Base-by-base conservation (phyloP, 768 basidiomycete genomes). In the Phlebiopsis flavidoalba region DNA sequence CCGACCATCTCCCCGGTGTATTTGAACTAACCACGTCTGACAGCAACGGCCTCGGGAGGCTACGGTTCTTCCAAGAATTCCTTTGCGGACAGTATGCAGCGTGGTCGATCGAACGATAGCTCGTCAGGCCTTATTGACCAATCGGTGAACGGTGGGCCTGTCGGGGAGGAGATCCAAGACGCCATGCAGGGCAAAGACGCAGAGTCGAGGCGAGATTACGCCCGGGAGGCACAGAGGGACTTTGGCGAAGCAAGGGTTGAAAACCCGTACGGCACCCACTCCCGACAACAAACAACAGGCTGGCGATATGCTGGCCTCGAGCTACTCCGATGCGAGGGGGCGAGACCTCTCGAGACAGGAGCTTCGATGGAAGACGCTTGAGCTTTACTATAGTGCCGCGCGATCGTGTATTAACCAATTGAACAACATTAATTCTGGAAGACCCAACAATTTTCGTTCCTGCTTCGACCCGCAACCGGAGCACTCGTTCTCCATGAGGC, bases 171-270 rank as follows among this genome's bases (percentile, higher is more conserved):
- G 57, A 43, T 70, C 26, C 62, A 66, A 24, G 70, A 71, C 57
- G 70, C 70, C 15, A 63, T 64, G 61, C 70, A 71, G 57, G 70
- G 70, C 37, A 31, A 51, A 15, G 70, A 71, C 61, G 59, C 24
- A 26, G 21, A 59, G n/a, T 35, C 67, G 5, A 64, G 69, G 37
- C 59, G 58, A 46, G 52, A 68, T 40, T 71, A 57, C 58, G 57
- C 57, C 35, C 66, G 67, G 47, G 67, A 66, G 53, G 67, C 66
- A 15, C 54, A 60, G 26, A 60, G 69, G 47, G 67, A 70, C 49
- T 70, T 67, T 51, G 61, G 59, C 8, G 26, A n/a, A 31, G 26
- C 26, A 31, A 31, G 26, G 26, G 35, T 46, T 21, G 56, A 60
- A 46, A 68, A 66, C 51, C 67, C 70, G 53, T 71, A 68, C 48